Evolutionary conservation across 352 stramenopile species (phyloP).

Genomic region (Peronospora belbahrii): DNA sequence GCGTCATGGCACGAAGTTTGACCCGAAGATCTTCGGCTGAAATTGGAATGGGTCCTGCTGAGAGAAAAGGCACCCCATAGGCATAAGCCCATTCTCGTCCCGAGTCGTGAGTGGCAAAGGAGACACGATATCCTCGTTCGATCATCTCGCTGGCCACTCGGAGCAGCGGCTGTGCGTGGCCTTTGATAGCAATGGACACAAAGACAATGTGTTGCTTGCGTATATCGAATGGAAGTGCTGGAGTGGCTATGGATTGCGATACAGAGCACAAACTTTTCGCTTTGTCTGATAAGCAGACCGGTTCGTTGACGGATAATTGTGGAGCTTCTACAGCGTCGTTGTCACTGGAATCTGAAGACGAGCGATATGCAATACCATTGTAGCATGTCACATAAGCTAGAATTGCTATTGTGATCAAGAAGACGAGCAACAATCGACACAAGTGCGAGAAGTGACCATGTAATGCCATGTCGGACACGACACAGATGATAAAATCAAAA

Average conservation of each 20-base stretch:
- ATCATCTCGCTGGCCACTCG: slow-evolving; percentile 71
- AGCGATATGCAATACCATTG: slow-evolving; percentile 5
- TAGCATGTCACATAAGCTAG: slow-evolving; percentile 13
- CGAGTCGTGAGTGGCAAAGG: slow-evolving; percentile 80
- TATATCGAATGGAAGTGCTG: slow-evolving; percentile 7
- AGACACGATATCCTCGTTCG: slow-evolving; percentile 58
- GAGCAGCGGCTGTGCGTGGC: slow-evolving; percentile 69
- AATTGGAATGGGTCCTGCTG: slow-evolving; percentile 63
- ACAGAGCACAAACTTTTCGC: slow-evolving; percentile 13
- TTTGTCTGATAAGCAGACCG: slow-evolving; percentile 14
- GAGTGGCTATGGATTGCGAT: background rate
- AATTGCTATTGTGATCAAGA: slow-evolving; percentile 6
- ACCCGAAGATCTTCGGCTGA: slow-evolving; percentile 58
- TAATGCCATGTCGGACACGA: slow-evolving; percentile 3
- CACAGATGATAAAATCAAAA: too few species aligned
- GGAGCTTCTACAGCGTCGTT: slow-evolving; percentile 5
- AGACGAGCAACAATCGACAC: slow-evolving; percentile 13
- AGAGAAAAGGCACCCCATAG: slow-evolving; percentile 59
- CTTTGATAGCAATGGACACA: slow-evolving; percentile 75
- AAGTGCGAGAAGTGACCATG: slow-evolving; percentile 2
- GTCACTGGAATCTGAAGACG: slow-evolving; percentile 4
- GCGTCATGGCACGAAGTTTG: slow-evolving; percentile 73
- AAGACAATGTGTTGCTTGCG: slow-evolving; percentile 60
- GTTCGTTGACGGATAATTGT: slow-evolving; percentile 4
- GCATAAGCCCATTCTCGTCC: slow-evolving; percentile 59